Evolutionary conservation across 176 grass and related monocot genomes (phyloP).

Genomic region (Oryza glaberrima): DNA sequence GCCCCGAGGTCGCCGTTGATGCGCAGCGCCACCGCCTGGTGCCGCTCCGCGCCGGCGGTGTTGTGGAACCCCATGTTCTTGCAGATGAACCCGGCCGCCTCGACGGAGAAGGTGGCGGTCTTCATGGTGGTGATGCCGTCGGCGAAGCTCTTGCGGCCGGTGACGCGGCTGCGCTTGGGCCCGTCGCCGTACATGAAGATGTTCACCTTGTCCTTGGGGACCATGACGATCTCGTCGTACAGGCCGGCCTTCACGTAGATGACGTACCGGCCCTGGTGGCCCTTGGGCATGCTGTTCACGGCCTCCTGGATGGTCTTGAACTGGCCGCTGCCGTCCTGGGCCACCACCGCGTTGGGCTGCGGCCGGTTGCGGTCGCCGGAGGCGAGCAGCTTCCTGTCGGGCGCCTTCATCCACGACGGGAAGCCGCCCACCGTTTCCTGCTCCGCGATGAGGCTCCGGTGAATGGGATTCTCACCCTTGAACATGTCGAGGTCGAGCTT

Average conservation of each 20-base stretch:
- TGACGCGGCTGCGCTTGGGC: slow-evolving; percentile 55
- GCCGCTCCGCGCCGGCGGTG: slow-evolving; percentile 70
- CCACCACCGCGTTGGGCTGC: slow-evolving; percentile 64
- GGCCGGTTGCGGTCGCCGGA: slow-evolving; percentile 23
- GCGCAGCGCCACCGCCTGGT: slow-evolving; percentile 82
- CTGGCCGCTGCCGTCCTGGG: slow-evolving; percentile 80
- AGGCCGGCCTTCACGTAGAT: slow-evolving; percentile 91
- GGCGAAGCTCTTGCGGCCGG: slow-evolving; percentile 58
- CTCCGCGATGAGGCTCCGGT: slow-evolving; percentile 43
- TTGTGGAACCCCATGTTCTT: slow-evolving; percentile 96
- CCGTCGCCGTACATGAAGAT: slow-evolving; percentile 93
- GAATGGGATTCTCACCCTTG: slow-evolving; percentile 26
- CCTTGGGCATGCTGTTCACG: slow-evolving; percentile 61
- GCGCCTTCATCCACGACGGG: slow-evolving; percentile 65
- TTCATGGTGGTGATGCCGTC: slow-evolving; percentile 67
- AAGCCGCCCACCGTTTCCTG: neutral
- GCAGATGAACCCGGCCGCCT: slow-evolving; percentile 67
- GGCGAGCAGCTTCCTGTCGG: slow-evolving; percentile 78
- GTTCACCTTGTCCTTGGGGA: slow-evolving; percentile 65
- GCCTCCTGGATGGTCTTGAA: slow-evolving; percentile 81
- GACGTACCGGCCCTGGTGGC: slow-evolving; percentile 51
- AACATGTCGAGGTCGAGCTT: slow-evolving; percentile 52
- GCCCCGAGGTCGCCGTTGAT: slow-evolving; percentile 60
- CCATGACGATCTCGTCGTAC: slow-evolving; percentile 73
- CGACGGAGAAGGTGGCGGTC: slow-evolving; percentile 68